Evolutionary conservation across 1,284 basidiomycete species (phyloP).

Genomic region (Austroboletus novae-zelandiae): DNA sequence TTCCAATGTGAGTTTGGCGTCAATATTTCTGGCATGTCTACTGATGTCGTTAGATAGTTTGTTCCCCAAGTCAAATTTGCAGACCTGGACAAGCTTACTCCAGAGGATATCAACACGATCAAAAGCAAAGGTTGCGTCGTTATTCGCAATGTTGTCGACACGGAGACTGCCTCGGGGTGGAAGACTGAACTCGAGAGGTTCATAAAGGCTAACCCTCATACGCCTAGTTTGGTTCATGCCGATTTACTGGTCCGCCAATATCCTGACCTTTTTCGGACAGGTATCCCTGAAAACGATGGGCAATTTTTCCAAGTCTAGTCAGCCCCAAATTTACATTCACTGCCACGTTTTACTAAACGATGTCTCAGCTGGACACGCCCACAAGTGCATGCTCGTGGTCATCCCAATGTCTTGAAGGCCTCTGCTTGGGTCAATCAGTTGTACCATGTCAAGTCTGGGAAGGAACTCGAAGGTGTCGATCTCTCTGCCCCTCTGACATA

Average conservation of each 20-base stretch:
- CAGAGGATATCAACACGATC: conserved; percentile 49
- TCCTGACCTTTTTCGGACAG: conserved; percentile 29
- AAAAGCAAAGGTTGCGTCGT: conserved; percentile 58
- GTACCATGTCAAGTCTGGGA: conserved; percentile 46
- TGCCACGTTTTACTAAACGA: not conserved
- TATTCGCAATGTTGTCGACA: conserved; percentile 60
- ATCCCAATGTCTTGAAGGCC: conserved; percentile 67
- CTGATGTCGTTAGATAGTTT: conserved; percentile 25
- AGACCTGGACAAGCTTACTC: conserved; percentile 47
- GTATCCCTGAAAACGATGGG: conserved; percentile 55
- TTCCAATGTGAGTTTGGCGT: conserved; percentile 41
- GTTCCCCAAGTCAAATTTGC: conserved; percentile 62
- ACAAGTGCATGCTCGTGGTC: conserved; percentile 70
- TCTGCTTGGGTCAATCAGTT: conserved; percentile 63
- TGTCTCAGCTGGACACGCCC: conserved; percentile 61
- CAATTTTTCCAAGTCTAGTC: conserved; percentile 75
- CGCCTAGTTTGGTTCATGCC: conserved; percentile 39
- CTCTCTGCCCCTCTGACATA: conserved; percentile 71
- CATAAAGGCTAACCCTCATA: conserved; percentile 53
- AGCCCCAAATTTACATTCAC: conserved; percentile 21
- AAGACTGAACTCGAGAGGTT: conserved; percentile 55
- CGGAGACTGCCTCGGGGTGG: conserved; percentile 56
- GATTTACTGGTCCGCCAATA: not conserved
- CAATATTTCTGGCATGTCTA: not conserved
- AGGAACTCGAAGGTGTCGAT: conserved; percentile 54